These are phyloP conservation scores for Aspergillus awamori DNA, from an alignment of 2,329 filamentous ascomycete genomes.

Conservation along the genomic window DNA sequence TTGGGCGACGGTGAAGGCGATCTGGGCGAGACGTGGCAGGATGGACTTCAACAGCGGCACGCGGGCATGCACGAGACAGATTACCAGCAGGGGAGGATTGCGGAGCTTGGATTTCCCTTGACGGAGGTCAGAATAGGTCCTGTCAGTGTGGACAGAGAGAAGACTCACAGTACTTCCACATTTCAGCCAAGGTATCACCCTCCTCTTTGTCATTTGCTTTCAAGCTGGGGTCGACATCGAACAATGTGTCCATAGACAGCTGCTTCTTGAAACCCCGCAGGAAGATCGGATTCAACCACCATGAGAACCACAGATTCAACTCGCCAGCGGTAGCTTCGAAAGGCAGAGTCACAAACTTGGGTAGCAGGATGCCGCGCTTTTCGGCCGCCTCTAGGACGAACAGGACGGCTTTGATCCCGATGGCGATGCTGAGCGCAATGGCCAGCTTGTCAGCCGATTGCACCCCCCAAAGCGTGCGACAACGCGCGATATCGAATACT, in stretches of 20 bases:
- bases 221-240: background rate
- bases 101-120: background rate
- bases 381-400: background rate
- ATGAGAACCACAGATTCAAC: background rate
- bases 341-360: background rate
- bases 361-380: background rate
- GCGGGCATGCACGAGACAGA: background rate
- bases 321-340: background rate
- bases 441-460: background rate
- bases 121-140: background rate
- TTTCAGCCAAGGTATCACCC: background rate
- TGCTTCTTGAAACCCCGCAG: background rate
- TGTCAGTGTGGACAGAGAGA: background rate
- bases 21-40: conserved; percentile 43
- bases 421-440: background rate
- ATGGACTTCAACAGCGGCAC: conserved; percentile 26
- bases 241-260: background rate
- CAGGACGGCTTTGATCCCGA: background rate
- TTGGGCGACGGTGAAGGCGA: conserved; percentile 50
- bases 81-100: background rate
- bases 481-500: background rate
- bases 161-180: background rate
- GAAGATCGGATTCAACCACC: background rate
- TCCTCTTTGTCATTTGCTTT: background rate
- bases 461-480: background rate